phyloP scores from a whole-genome alignment of 2,329 filamentous ascomycete genomes.

The Periconia sp. region DNA sequence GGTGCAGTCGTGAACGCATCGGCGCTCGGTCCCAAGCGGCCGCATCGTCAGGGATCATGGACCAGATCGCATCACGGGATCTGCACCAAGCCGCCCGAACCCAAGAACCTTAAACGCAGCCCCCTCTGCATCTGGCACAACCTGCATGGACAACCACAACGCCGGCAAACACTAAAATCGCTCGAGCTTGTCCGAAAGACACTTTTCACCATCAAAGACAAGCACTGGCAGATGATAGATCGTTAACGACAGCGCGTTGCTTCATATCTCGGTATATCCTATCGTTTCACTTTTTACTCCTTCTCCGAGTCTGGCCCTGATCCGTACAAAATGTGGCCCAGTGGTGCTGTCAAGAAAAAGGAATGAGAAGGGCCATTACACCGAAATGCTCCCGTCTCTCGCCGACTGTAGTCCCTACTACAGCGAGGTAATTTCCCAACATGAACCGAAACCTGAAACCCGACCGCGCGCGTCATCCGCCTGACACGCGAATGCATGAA shows the following conservation, averaged over 20 bases:
- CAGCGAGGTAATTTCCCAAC: conserved; percentile 19
- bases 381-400: conserved; percentile 11
- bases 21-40: conserved; percentile 2
- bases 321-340: conserved; percentile 22
- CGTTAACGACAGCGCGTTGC: no score
- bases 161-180: not conserved
- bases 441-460: conserved; percentile 19
- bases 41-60: not conserved
- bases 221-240: conserved; percentile 10
- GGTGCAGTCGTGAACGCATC: not conserved
- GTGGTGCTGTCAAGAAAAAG: conserved; percentile 8
- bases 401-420: conserved; percentile 14
- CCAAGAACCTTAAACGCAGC: conserved; percentile 40
- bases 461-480: conserved; percentile 8
- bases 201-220: no score
- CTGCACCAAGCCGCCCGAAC: conserved; percentile 20
- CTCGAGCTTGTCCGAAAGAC: no score
- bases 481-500: conserved; percentile 28
- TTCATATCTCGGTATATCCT: conserved; percentile 26
- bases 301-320: conserved; percentile 12
- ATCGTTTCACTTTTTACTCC: conserved; percentile 22
- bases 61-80: conserved; percentile 19
- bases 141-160: conserved; percentile 24
- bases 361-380: conserved; percentile 15
- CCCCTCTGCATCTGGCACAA: conserved; percentile 31